Evolutionary conservation across 371 early-diverging fungal genomes (phyloP), one percentile per base, ranked within the genome.

Genomic region (Blakeslea trispora): DNA sequence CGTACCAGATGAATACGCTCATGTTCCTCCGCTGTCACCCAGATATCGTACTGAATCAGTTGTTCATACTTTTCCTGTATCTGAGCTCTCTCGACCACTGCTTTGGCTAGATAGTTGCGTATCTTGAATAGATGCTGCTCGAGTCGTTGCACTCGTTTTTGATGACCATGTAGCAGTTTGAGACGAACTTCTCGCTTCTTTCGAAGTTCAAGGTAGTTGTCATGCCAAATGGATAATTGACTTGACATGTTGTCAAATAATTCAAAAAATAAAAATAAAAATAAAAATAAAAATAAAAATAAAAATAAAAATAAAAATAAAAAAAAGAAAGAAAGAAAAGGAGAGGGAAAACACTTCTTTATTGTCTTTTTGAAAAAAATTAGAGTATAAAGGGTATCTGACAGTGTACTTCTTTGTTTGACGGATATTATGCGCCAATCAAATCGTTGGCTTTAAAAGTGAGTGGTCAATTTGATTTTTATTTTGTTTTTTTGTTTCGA

Each of bases 11-110:
- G 58, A 22, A 63, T 57, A 6, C 41, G 23, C 14, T 43, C 49
- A 17, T 63, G 58, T 44, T 63, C 58, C 7, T 63, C 21, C 11
- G 63, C 63, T 0, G 63, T 63, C 10, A 63, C 63, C 63, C 63
- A 63, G 3, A 51, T 53, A 11, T 63, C 41, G 5, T 24, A 42
- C 37, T 52, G 18, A 1, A 48, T 34, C n/a, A 63, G 22, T 13
- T 37, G 19, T n/a, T 45, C 47, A 0, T 50, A 19, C 13, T 50
- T 50, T 0, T 50, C 55, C 11, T 46, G 28, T 0, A 51, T 56
- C 13, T 46, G 37, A 6, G 45, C 32, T 11, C 31, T 4, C 18
- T 50, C 54, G 2, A 40, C 18, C 2, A 45, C 24, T 10, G 35
- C 62, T 41, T 51, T 31, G 5, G 46, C 62, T 21, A 61, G 40